Evolutionary conservation across 2,329 filamentous ascomycete species (phyloP), one percentile per base, ranked within the genome.

Genomic region (Phaeosphaeria sp.): DNA sequence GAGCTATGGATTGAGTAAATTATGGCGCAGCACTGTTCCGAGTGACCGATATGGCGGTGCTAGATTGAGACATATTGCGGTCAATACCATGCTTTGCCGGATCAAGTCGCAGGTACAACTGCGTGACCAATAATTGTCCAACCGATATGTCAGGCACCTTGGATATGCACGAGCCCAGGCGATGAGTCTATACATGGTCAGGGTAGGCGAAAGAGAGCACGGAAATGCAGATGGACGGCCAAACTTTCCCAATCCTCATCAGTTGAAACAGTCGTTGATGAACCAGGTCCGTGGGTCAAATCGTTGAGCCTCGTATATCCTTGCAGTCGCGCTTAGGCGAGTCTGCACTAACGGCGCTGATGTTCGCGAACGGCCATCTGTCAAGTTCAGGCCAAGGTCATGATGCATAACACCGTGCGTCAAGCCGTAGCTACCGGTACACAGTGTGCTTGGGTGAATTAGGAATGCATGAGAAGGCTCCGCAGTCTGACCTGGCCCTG

Each of bases 1-100:
- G 60, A 56, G 61, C 58, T 55, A 50, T 51, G 39, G 55, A 50
- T 48, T 54, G 47, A 59, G 55, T 46, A 59, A 59, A 58, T 50
- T 59, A 52, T 60, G 64, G 65, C 55, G 64, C 68, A 64, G 69
- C 56, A 66, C 43, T 62, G 58, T 63, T 57, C 65, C 67, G 65
- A 67, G 56, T 60, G 58, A 58, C 59, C 59, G 54, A 66, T 60
- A 58, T 62, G 52, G 60, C 57, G 59, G 53, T 54, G 55, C 56
- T 55, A 66, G 67, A 60, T 68, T 57, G 50, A 51, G 46, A 54
- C 47, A 65, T 61, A 62, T 60, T 66, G 58, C 60, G 27, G 53
- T 33, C 53, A 52, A 50, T 59, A 64, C 48, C 50, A 59, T 63
- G 66, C 60, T 27, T 57, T 51, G 44, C 50, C 49, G 46, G 47